Percentiles rank a stretch among this genome's conserved stretches.
Evolutionary conservation across 2,329 filamentous ascomycete genomes (phyloP).

Genomic region (Ophiognomonia clavigignenti-juglandacearum): DNA sequence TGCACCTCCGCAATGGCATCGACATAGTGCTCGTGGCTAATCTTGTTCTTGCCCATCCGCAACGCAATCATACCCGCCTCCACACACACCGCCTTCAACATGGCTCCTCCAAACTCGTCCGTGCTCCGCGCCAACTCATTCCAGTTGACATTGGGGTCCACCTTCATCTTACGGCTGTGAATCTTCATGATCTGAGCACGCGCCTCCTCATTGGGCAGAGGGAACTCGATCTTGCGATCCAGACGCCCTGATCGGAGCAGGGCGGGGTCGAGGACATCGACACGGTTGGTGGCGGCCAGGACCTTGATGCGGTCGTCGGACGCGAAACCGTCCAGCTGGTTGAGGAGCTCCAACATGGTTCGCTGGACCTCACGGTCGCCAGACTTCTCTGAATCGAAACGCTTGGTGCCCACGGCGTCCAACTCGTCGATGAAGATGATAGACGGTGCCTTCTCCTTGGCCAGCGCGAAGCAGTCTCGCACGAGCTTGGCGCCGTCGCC

Average conservation of each 20-base stretch:
- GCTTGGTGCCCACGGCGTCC: constrained; percentile 97
- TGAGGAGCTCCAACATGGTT: constrained; percentile 97
- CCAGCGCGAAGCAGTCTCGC: constrained; percentile 92
- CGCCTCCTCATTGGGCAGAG: constrained; percentile 94
- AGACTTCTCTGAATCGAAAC: constrained; percentile 97
- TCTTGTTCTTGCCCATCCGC: constrained; percentile 90
- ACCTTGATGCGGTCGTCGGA: constrained; percentile 97
- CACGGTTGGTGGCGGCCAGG: constrained; percentile 86
- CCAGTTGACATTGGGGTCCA: constrained; percentile 93
- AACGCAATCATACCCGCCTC: constrained; percentile 99
- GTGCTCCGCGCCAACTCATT: constrained; percentile 91
- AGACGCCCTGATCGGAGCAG: constrained; percentile 87
- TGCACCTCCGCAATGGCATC: constrained; percentile 97
- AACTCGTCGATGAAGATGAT: constrained; percentile 99
- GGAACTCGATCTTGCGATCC: constrained; percentile 97
- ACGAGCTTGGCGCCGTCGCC: constrained; percentile 97
- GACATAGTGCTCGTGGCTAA: constrained; percentile 96
- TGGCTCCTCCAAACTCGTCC: constrained; percentile 96
- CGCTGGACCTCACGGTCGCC: constrained; percentile 97
- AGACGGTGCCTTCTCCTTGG: constrained; percentile 96
- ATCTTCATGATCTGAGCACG: constrained; percentile 96
- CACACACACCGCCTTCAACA: constrained; percentile 97
- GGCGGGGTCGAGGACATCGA: constrained; percentile 89
- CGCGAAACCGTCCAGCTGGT: constrained; percentile 96
- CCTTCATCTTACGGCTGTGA: constrained; percentile 97